Evolutionary conservation across 306 rosid genomes (phyloP), one percentile per base, ranked within the genome.

Genomic region (Phaseolus lunatus): DNA sequence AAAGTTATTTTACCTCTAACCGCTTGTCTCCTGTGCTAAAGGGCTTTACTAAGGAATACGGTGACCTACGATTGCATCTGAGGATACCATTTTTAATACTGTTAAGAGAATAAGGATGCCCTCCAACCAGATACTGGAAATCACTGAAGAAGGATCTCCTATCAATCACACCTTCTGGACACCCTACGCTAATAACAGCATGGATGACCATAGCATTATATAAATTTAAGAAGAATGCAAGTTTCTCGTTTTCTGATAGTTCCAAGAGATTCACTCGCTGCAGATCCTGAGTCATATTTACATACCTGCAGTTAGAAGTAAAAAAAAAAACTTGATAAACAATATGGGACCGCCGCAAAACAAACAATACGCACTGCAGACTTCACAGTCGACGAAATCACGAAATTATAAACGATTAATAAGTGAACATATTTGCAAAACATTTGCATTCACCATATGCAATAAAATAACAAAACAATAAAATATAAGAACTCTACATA

Each of bases 121-220:
- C 99, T 43, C 98, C 99, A 9, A 96, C 84, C 54, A 96, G 31
- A 81, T 96, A 96, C 50, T 79, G 89, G 77, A 96, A 96, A 56
- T 91, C 89, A 22, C 88, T 83, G 80, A 75, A 88, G 87, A 96
- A 93, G 65, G 88, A 87, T 85, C 89, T 92, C 81, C 97, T 86
- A 79, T 96, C 97, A 27, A 92, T 86, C 13, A 89, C 73, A 64
- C 93, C 88, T 80, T 91, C 91, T 13, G 96, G 94, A 52, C 84
- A 76, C 57, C 99, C 99, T 47, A 87, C 57, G 35, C 85, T 86
- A 37, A 87, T 89, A 23, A 90, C 67, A 5, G 92, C 97, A 85
- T 96, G 99, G 75, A 96, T 92, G 37, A 89, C 94, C 98, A 92
- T 96, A 29, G 97, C 99, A 84, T 96, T 96, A 82, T 92, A 91